Evolutionary conservation across 2,329 filamentous ascomycete genomes (phyloP), one percentile per base, ranked within the genome.

Genomic region (Aspergillus intermedius): DNA sequence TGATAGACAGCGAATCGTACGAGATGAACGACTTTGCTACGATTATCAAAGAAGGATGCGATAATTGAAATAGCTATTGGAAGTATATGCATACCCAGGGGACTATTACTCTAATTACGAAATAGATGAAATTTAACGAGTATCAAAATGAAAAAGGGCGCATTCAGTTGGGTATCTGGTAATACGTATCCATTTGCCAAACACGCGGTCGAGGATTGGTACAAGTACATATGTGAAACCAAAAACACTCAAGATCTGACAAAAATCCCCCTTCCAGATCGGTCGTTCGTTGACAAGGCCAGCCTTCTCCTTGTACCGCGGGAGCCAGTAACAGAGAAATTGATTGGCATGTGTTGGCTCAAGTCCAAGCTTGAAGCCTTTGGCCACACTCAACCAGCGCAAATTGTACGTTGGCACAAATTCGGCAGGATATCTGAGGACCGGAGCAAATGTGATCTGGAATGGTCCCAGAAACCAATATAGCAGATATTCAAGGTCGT

Each of bases 161-260:
- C 17, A 19, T 19, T 19, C 17, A 19, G 17, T 19, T 19, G 17
- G 17, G 17, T 19, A 19, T 3, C 17, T 19, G 2, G 17, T 19
- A 19, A 19, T n/a, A n/a, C n/a, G 17, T 19, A 19, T 19, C 17
- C 17, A 19, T 28, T 3, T 9, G 8, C 25, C 30, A 28, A 28
- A 49, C 34, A 32, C 45, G 37, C 39, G 25, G 15, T 40, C 32
- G 43, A 44, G 48, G 35, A 15, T 45, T 34, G 32, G 51, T 30
- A 48, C 49, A 47, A 17, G 44, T 9, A 28, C 25, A 10, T 28
- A 28, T 4, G 9, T 9, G 8, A 52, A 50, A 44, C 39, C 39
- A 44, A 54, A 15, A 37, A 15, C 17, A n/a, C n/a, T 6, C 35
- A 5, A 39, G 4, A 17, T 3, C 13, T 39, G 3, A 10, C n/a